A percentile compares a stretch with the other conserved stretches of the same genome.
phyloP scores from a whole-genome alignment of 2,329 filamentous ascomycete genomes.

The Elsinoe perseae region DNA sequence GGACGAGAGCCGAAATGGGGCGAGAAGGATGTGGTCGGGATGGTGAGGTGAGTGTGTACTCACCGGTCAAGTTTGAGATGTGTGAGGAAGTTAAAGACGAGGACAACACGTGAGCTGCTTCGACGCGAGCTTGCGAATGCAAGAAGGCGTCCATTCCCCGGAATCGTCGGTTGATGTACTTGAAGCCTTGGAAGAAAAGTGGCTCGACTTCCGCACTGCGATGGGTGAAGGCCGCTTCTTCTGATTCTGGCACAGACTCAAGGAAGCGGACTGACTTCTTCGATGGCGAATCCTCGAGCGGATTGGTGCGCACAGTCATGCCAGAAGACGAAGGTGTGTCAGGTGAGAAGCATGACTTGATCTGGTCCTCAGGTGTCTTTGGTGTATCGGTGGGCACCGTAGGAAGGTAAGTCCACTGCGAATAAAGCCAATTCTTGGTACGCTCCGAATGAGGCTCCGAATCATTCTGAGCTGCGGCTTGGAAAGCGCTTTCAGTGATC shows the following conservation, averaged over 20 bases:
- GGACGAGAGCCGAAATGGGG: constrained; percentile 39
- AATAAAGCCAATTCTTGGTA: constrained; percentile 77
- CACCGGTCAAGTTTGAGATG: constrained; percentile 73
- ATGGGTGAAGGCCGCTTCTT: constrained; percentile 7
- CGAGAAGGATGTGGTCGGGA: constrained; percentile 37
- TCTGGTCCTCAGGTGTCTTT: constrained; percentile 1
- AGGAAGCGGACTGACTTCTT: constrained; percentile 76
- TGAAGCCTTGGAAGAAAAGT: constrained; percentile 83
- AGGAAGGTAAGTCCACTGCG: constrained; percentile 46
- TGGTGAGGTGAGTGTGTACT: constrained; percentile 62
- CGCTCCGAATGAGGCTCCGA: constrained; percentile 68
- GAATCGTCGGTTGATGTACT: constrained; percentile 60
- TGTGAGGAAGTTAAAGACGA: constrained; percentile 65
- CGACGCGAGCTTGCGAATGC: constrained; percentile 75
- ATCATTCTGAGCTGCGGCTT: background rate
- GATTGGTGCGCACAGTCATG: constrained; percentile 25
- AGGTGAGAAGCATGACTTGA: constrained; percentile 13
- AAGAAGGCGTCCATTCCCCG: constrained; percentile 68
- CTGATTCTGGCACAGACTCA: constrained; percentile 30
- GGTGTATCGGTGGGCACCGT: background rate
- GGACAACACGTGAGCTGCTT: constrained; percentile 77
- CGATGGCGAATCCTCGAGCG: constrained; percentile 32
- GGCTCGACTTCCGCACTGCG: constrained; percentile 46
- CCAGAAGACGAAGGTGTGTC: constrained; percentile 1
- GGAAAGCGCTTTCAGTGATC: constrained; percentile 38